Percentiles rank a stretch among this genome's conserved stretches.
phyloP scores from a whole-genome alignment of 805 yeast species.

The Ogataea sp. region DNA sequence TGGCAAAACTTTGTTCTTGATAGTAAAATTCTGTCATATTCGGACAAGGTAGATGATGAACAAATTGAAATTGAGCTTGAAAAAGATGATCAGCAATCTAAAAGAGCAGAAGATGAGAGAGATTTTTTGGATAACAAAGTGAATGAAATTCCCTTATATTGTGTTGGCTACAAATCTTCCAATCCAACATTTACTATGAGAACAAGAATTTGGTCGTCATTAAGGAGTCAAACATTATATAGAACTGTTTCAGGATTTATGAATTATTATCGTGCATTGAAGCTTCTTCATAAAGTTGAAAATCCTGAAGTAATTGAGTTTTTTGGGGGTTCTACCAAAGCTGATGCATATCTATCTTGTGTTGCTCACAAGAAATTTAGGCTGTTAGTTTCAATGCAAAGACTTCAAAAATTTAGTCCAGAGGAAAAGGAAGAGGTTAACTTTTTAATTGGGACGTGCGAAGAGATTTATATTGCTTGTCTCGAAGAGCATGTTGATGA shows the following conservation, averaged over 20 bases:
- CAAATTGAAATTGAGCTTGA: conserved; percentile 10
- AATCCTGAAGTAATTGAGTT: conserved; percentile 41
- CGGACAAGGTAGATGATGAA: conserved; percentile 25
- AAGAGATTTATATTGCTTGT: conserved; percentile 51
- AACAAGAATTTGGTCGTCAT: conserved; percentile 83
- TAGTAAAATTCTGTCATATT: conserved; percentile 53
- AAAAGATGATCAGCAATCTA: conserved; percentile 10
- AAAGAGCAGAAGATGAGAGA: conserved; percentile 15
- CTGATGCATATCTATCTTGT: conserved; percentile 59
- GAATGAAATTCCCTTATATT: conserved; percentile 61
- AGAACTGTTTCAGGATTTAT: conserved; percentile 79
- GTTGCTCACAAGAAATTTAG: conserved; percentile 77
- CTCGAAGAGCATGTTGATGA: conserved; percentile 39
- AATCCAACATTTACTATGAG: conserved; percentile 55
- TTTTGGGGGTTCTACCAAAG: conserved; percentile 31
- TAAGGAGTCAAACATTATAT: conserved; percentile 75
- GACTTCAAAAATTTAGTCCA: conserved; percentile 54
- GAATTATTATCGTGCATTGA: conserved; percentile 70
- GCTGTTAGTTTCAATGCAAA: conserved; percentile 82
- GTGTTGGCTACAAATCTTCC: conserved; percentile 65
- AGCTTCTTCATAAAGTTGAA: conserved; percentile 60
- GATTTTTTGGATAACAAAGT: conserved; percentile 32
- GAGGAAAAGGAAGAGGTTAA: conserved; percentile 65
- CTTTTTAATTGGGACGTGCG: conserved; percentile 62
- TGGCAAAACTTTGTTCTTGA: conserved; percentile 80